Conservation (phyloP, 345 rosid species). For the Aurinia saxatilis region DNA sequence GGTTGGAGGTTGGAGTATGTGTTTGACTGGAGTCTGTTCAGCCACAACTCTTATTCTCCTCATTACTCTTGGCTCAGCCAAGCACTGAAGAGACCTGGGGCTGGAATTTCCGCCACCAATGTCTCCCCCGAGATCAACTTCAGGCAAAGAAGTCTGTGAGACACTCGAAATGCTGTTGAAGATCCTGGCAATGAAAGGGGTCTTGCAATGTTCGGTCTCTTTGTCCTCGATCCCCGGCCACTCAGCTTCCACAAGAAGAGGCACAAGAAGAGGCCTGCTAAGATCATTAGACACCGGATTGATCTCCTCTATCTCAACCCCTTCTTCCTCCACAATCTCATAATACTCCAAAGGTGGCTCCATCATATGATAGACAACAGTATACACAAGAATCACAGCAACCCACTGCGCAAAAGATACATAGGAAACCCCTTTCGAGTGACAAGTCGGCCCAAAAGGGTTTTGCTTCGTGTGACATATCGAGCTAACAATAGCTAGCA, state of each 20-base stretch:
- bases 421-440: conserved; percentile 75
- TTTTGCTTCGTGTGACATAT: conserved; percentile 60
- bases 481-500: conserved; percentile 74
- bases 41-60: conserved; percentile 86
- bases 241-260: conserved; percentile 85
- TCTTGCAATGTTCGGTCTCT: conserved; percentile 76
- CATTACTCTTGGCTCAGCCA: conserved; percentile 85
- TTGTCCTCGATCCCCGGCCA: conserved; percentile 97
- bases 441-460: conserved; percentile 66
- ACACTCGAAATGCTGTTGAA: conserved; percentile 45
- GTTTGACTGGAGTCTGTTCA: conserved; percentile 78
- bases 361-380: conserved; percentile 98
- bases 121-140: conserved; percentile 43
- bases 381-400: conserved; percentile 90
- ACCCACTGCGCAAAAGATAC: conserved; percentile 93
- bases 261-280: conserved; percentile 73
- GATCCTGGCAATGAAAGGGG: conserved; percentile 69
- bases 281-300: conserved; percentile 16
- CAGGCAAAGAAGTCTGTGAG: conserved; percentile 49
- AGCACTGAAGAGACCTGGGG: conserved; percentile 62
- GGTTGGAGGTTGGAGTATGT: conserved; percentile 91
- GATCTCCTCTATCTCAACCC: conserved; percentile 45
- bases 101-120: conserved; percentile 26
- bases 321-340: conserved; percentile 67
- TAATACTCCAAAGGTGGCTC: conserved; percentile 84